phyloP scores from a whole-genome alignment of 1,139 yeast genomes.

The Candida tropicalis region DNA sequence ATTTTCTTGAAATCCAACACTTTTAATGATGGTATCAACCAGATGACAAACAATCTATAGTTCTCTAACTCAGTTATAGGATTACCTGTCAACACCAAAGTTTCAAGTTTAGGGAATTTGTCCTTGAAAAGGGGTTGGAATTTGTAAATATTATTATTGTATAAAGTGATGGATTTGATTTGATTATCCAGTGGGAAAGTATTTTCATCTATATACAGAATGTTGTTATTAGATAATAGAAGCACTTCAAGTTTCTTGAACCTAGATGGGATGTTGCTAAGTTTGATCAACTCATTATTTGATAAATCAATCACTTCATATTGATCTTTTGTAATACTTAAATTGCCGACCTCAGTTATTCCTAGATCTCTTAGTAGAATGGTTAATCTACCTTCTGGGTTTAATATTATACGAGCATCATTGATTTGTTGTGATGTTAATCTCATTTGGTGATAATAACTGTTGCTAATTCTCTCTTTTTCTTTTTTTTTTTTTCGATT shows the following conservation, averaged over 20 bases:
- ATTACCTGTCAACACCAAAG: slow-evolving; percentile 60
- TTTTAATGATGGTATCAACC: slow-evolving; percentile 63
- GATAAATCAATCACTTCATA: slow-evolving; percentile 66
- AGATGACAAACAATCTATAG: slow-evolving; percentile 62
- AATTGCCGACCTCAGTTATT: slow-evolving; percentile 39
- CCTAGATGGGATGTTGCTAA: slow-evolving; percentile 52
- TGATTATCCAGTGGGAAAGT: slow-evolving; percentile 24
- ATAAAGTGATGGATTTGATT: slow-evolving; percentile 51
- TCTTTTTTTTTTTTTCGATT: background rate
- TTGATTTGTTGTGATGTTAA: slow-evolving; percentile 37
- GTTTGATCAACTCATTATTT: slow-evolving; percentile 59
- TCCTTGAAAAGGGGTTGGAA: slow-evolving; percentile 34
- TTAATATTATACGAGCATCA: slow-evolving; percentile 35
- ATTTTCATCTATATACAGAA: slow-evolving; percentile 27
- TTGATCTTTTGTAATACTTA: slow-evolving; percentile 33
- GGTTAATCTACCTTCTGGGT: slow-evolving; percentile 40
- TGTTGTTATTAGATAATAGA: slow-evolving; percentile 61
- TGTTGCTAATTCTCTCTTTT: too few species aligned
- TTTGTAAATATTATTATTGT: slow-evolving; percentile 48
- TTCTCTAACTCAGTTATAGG: slow-evolving; percentile 56
- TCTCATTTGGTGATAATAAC: slow-evolving; percentile 27
- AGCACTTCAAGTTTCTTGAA: slow-evolving; percentile 49
- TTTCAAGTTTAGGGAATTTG: slow-evolving; percentile 40
- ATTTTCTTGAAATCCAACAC: slow-evolving; percentile 71
- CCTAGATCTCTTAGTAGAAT: slow-evolving; percentile 38